Percentiles rank a stretch among this genome's conserved stretches.
Conservation (phyloP, 352 stramenopile genomes). For the Pythium sukuiense region DNA sequence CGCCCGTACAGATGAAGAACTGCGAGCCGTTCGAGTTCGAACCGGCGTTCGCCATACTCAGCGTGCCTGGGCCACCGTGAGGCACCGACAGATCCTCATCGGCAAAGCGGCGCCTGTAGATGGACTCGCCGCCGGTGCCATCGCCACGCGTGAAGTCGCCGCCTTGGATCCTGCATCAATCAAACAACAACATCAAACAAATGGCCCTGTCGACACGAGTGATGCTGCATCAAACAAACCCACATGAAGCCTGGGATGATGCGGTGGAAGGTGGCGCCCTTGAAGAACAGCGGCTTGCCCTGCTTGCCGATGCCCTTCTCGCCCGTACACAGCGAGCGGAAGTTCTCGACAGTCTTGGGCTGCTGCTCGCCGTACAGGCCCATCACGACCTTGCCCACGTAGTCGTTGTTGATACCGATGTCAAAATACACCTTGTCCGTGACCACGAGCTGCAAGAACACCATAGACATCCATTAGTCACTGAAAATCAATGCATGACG, state of each 20-base stretch:
- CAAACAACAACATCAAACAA: not conserved
- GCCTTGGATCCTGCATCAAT: conserved; percentile 79
- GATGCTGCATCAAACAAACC: conserved; percentile 19
- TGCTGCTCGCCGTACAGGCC: conserved; percentile 77
- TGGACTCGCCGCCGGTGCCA: conserved; percentile 93
- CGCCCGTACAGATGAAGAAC: conserved; percentile 96
- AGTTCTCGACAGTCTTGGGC: conserved; percentile 81
- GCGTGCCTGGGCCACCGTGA: conserved; percentile 66
- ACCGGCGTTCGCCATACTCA: conserved; percentile 90
- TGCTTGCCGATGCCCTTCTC: conserved; percentile 68
- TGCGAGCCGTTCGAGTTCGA: conserved; percentile 93
- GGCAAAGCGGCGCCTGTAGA: conserved; percentile 92
- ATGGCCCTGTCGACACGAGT: too few species aligned
- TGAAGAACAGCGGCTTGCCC: conserved; percentile 96
- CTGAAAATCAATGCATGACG: not conserved
- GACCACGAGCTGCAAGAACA: conserved; percentile 40
- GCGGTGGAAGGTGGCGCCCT: conserved; percentile 93
- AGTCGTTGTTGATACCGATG: conserved; percentile 93
- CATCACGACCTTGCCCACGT: conserved; percentile 83
- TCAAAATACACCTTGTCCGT: conserved; percentile 96
- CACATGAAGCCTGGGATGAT: conserved; percentile 96
- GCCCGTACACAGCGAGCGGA: conserved; percentile 76
- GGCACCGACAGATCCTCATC: conserved; percentile 89
- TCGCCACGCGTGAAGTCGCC: conserved; percentile 95
- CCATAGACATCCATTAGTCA: not conserved